Percentiles rank a stretch among this genome's conserved stretches.
phyloP scores from a whole-genome alignment of 2,329 filamentous ascomycete genomes.

The Alternaria sp. region DNA sequence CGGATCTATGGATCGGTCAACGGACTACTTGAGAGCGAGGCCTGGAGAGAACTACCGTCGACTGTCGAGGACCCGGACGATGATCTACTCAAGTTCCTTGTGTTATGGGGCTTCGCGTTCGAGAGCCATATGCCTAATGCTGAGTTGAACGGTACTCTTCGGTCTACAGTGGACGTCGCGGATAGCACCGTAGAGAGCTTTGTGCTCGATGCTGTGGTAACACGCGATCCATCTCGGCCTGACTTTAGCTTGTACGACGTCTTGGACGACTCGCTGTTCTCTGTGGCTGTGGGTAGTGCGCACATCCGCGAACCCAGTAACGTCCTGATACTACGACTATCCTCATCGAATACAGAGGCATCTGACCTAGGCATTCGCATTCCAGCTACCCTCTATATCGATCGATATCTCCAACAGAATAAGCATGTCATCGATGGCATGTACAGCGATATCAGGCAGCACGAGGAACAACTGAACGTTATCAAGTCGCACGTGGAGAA shows the following conservation, averaged over 20 bases:
- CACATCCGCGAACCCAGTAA: conserved; percentile 55
- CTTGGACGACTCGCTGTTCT: conserved; percentile 60
- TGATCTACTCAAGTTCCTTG: conserved; percentile 57
- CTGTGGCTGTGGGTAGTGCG: conserved; percentile 31
- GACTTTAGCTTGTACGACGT: conserved; percentile 61
- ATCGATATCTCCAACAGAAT: conserved; percentile 66
- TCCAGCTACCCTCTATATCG: conserved; percentile 64
- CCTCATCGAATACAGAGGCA: conserved; percentile 46
- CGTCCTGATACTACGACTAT: conserved; percentile 60
- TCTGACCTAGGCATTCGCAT: conserved; percentile 57
- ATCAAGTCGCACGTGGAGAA: conserved; percentile 49
- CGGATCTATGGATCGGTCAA: conserved; percentile 67
- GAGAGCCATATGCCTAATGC: conserved; percentile 53
- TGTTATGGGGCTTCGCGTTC: conserved; percentile 59
- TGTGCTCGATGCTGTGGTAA: conserved; percentile 38
- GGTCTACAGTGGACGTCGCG: conserved; percentile 52
- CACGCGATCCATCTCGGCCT: conserved; percentile 27
- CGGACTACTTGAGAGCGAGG: conserved; percentile 57
- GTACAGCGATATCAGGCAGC: conserved; percentile 51
- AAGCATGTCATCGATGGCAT: conserved; percentile 58
- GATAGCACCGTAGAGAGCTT: conserved; percentile 33
- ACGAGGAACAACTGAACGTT: conserved; percentile 37
- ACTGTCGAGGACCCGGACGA: conserved; percentile 43
- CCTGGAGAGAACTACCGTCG: conserved; percentile 35
- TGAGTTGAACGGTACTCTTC: conserved; percentile 54